Conservation (phyloP, 75 land plant genomes). For the Pinus albicaulis region DNA sequence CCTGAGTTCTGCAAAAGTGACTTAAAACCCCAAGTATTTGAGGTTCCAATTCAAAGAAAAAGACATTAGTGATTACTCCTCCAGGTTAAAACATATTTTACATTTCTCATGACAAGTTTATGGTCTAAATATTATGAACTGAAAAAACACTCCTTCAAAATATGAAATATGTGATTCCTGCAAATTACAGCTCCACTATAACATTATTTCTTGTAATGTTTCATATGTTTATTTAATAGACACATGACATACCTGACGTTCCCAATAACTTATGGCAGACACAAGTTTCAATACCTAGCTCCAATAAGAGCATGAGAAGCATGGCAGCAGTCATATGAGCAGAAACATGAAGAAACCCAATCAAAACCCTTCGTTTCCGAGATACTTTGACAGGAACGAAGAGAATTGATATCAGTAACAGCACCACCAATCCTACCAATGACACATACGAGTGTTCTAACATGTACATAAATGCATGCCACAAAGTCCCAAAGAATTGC, state of each 20-base stretch:
- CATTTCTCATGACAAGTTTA: too few species aligned
- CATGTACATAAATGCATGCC: slow-evolving; percentile 63
- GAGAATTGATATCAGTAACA: slow-evolving; percentile 38
- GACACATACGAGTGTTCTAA: slow-evolving; percentile 81
- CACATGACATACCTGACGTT: slow-evolving; percentile 61
- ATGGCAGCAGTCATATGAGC: slow-evolving; percentile 87
- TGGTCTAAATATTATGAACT: too few species aligned
- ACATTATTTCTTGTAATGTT: neutral
- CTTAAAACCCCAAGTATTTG: too few species aligned
- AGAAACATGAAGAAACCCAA: slow-evolving; percentile 80
- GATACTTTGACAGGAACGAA: slow-evolving; percentile 87
- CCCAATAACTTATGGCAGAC: slow-evolving; percentile 82
- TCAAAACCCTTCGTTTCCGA: slow-evolving; percentile 46
- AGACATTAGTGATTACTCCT: too few species aligned
- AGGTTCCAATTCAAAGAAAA: too few species aligned
- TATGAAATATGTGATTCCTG: neutral
- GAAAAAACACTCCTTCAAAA: too few species aligned
- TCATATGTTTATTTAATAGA: neutral
- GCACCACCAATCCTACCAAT: slow-evolving; percentile 42
- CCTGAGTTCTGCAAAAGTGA: too few species aligned
- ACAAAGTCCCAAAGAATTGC: slow-evolving; percentile 60
- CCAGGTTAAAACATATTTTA: too few species aligned
- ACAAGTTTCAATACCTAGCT: slow-evolving; percentile 87
- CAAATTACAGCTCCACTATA: neutral
- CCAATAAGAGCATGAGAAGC: slow-evolving; percentile 76